Conservation (phyloP, 2,329 filamentous ascomycete species). For the Aspergillus puulaauensis region DNA sequence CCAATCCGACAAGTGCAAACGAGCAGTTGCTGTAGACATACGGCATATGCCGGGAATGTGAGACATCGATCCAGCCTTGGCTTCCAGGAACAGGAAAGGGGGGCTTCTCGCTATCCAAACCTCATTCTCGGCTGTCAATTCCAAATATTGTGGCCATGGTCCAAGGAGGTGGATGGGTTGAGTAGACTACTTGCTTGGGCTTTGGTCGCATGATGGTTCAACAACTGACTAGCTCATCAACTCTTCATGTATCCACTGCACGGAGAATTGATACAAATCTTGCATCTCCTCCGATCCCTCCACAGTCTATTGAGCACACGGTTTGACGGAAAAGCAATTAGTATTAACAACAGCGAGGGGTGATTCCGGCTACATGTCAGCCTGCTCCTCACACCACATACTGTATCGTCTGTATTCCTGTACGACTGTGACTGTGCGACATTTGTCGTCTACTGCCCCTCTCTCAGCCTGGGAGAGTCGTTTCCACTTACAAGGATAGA, state of each 20-base stretch:
- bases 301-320: neutral
- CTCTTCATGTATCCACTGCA: neutral
- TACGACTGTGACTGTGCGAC: neutral
- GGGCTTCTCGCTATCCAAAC: neutral
- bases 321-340: neutral
- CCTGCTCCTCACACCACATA: neutral
- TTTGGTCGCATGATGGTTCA: neutral
- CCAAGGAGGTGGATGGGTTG: neutral
- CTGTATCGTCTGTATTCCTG: neutral
- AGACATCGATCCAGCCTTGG: neutral
- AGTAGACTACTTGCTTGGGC: neutral
- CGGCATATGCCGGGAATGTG: neutral
- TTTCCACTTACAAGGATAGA: neutral
- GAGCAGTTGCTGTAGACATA: neutral
- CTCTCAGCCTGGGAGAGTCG: neutral
- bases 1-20: neutral
- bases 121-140: neutral
- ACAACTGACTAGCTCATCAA: neutral
- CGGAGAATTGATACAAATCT: neutral
- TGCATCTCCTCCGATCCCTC: neutral
- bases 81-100: neutral
- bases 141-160: neutral
- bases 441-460: neutral
- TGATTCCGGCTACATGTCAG: neutral
- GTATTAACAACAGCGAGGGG: neutral